Evolutionary conservation across 495 filamentous ascomycete genomes (phyloP).

Genomic region (Pseudevernia furfuracea): DNA sequence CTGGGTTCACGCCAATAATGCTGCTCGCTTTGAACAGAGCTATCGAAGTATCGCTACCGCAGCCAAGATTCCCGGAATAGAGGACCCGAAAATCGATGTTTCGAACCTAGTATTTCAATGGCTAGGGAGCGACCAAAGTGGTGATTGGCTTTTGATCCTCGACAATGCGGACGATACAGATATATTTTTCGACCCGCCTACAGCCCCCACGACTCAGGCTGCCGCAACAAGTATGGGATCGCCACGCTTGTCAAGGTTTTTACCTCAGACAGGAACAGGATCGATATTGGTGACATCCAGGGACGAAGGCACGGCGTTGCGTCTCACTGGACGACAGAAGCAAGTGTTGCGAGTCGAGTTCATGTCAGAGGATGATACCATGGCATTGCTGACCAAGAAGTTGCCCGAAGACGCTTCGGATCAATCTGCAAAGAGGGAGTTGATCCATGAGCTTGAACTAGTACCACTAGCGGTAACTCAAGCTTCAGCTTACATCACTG

Average conservation of each 20-base stretch:
- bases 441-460: constrained; percentile 34
- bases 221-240: no score
- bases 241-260: no score
- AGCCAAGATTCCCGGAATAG: constrained; percentile 27
- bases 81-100: constrained; percentile 32
- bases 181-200: constrained; percentile 25
- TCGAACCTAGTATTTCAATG: constrained; percentile 33
- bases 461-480: constrained; percentile 44
- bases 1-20: constrained; percentile 38
- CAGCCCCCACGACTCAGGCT: background rate
- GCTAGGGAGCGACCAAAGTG: constrained; percentile 27
- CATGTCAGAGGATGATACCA: constrained; percentile 23
- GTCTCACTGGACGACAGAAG: constrained; percentile 19
- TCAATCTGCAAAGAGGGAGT: constrained; percentile 17
- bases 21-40: constrained; percentile 34
- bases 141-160: constrained; percentile 41
- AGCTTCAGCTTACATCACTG: constrained; percentile 42
- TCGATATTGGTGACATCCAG: constrained; percentile 29
- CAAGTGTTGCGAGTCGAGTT: constrained; percentile 21
- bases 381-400: constrained; percentile 22
- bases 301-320: constrained; percentile 25
- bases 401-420: constrained; percentile 26
- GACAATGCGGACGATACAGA: constrained; percentile 44
- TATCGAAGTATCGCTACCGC: constrained; percentile 36
- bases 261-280: no score